Evolutionary conservation across 352 stramenopile species (phyloP).

Genomic region (Globisporangium rhizosaccharum): DNA sequence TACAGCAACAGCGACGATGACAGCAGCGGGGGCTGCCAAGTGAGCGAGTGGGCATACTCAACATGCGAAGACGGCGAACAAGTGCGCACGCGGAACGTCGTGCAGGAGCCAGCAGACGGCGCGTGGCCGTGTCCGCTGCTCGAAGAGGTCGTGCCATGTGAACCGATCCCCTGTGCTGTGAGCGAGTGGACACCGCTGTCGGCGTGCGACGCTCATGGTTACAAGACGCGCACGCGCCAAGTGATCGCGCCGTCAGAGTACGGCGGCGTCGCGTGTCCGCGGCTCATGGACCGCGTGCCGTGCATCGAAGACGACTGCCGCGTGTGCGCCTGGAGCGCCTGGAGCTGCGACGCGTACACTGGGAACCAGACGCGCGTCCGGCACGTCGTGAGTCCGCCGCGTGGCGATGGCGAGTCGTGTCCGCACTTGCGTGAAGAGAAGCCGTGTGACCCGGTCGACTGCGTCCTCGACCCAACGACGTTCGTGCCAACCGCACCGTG

Average conservation of each 20-base stretch:
- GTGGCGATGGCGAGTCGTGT: conserved; percentile 26
- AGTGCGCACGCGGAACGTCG: conserved; percentile 17
- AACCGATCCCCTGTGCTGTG: conserved; percentile 20
- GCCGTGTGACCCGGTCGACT: conserved; percentile 35
- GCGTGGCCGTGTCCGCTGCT: conserved; percentile 19
- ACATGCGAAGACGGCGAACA: conserved; percentile 5
- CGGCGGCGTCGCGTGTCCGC: conserved; percentile 18
- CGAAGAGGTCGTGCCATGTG: conserved; percentile 19
- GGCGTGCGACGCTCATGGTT: conserved; percentile 18
- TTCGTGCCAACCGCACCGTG: conserved; percentile 23
- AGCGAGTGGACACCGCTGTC: conserved; percentile 21
- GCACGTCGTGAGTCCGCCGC: conserved; percentile 22
- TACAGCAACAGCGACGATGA: background rate
- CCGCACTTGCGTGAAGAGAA: conserved; percentile 21
- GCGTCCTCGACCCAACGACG: conserved; percentile 25
- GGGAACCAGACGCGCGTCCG: conserved; percentile 31
- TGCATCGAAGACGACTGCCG: conserved; percentile 26
- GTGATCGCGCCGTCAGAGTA: conserved; percentile 18
- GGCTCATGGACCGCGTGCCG: conserved; percentile 16
- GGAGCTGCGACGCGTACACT: conserved; percentile 25
- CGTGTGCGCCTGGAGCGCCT: conserved; percentile 28
- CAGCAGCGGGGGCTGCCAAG: background rate
- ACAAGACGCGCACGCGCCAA: conserved; percentile 21
- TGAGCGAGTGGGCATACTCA: conserved; percentile 11
- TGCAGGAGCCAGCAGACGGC: conserved; percentile 14